Conservation (phyloP, 2,329 filamentous ascomycete species). For the Bisporella sp. region DNA sequence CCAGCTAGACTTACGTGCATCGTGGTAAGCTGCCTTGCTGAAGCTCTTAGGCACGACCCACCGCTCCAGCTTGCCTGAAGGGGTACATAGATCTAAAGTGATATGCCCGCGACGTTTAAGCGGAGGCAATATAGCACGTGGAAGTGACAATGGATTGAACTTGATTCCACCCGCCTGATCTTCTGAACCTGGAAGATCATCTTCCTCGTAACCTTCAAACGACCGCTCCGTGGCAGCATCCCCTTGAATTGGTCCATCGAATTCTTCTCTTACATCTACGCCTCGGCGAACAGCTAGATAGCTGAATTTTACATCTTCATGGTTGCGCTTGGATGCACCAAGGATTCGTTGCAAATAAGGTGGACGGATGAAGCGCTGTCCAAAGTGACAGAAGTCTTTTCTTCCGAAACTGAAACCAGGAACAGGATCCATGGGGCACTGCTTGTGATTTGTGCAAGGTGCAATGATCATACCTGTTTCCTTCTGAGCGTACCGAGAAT, state of each 20-base stretch:
- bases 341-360: constrained; percentile 73
- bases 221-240: constrained; percentile 55
- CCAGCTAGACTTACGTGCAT: constrained; percentile 85
- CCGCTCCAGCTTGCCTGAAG: constrained; percentile 76
- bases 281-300: constrained; percentile 84
- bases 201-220: constrained; percentile 63
- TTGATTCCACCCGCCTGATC: constrained; percentile 6
- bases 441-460: constrained; percentile 80
- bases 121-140: constrained; percentile 70
- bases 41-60: constrained; percentile 87
- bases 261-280: constrained; percentile 38
- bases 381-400: constrained; percentile 88
- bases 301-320: constrained; percentile 86
- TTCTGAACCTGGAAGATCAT: constrained; percentile 24
- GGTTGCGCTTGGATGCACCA: constrained; percentile 62
- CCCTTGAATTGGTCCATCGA: constrained; percentile 39
- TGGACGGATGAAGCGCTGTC: constrained; percentile 81
- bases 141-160: constrained; percentile 59
- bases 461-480: constrained; percentile 60
- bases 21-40: constrained; percentile 76
- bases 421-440: constrained; percentile 80
- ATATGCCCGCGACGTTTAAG: constrained; percentile 87
- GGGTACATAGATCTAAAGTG: constrained; percentile 84
- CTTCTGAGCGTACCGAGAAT: constrained; percentile 30
- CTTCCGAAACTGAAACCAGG: constrained; percentile 65